Conservation (phyloP, 1,284 basidiomycete species). For the Sutorius eximius region DNA sequence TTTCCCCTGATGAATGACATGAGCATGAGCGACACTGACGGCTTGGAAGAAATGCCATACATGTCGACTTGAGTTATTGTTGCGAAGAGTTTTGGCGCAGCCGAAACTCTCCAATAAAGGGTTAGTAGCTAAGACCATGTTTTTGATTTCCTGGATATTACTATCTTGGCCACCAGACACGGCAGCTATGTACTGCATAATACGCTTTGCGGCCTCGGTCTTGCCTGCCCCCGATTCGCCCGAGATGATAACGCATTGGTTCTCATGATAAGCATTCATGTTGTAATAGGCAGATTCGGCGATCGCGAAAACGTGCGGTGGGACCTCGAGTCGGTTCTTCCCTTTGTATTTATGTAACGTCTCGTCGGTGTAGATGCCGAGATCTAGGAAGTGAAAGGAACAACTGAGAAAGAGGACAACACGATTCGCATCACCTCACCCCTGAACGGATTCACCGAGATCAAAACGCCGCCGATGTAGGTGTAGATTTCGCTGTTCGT, state of each 20-base stretch:
- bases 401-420: neutral
- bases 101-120: conserved; percentile 98
- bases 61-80: conserved; percentile 99
- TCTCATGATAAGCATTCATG: conserved; percentile 99
- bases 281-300: conserved; percentile 98
- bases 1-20: conserved; percentile 70
- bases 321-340: conserved; percentile 97
- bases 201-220: conserved; percentile 96
- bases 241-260: conserved; percentile 99
- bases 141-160: conserved; percentile 95
- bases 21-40: conserved; percentile 9
- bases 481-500: conserved; percentile 97
- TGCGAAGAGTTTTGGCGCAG: conserved; percentile 97
- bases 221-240: conserved; percentile 98
- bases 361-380: conserved; percentile 96
- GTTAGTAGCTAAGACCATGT: conserved; percentile 99
- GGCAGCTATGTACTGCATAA: conserved; percentile 99
- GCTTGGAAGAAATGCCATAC: conserved; percentile 48
- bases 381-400: conserved; percentile 51
- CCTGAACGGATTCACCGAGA: conserved; percentile 98
- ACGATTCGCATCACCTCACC: conserved; percentile 51
- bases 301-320: conserved; percentile 97
- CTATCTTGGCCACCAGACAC: conserved; percentile 86
- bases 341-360: conserved; percentile 87
- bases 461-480: conserved; percentile 96